Percentiles rank a stretch among this genome's conserved stretches.
These are phyloP conservation scores for Candida parachauliodes DNA, from an alignment of 805 yeast genomes.

Conservation along the genomic window DNA sequence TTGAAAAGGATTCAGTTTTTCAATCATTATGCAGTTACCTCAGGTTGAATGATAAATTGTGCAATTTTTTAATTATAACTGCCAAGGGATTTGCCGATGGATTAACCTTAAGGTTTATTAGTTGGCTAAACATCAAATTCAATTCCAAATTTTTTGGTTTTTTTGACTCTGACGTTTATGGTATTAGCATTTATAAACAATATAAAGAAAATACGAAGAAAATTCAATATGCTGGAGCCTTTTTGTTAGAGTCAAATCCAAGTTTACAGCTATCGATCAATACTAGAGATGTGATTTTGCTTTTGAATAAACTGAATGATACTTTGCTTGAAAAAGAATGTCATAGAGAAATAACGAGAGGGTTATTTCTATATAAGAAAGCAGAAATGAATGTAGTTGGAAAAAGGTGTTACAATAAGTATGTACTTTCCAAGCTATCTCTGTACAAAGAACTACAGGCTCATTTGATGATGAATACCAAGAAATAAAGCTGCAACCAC, in stretches of 20 bases:
- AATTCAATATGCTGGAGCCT: constrained; percentile 38
- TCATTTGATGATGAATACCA: not conserved
- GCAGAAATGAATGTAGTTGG: constrained; percentile 51
- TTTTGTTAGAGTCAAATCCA: constrained; percentile 32
- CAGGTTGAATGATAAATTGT: constrained; percentile 5
- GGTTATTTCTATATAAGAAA: constrained; percentile 47
- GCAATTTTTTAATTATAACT: constrained; percentile 38
- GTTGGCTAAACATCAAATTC: constrained; percentile 3
- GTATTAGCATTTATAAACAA: constrained; percentile 48
- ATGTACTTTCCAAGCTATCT: constrained; percentile 1
- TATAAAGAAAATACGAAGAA: constrained; percentile 20
- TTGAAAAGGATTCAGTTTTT: constrained; percentile 43
- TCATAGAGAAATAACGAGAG: constrained; percentile 52
- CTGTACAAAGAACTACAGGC: not conserved
- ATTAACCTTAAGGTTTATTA: constrained; percentile 34
- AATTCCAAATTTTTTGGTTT: constrained; percentile 31
- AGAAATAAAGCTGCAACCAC: not conserved
- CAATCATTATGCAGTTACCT: constrained; percentile 26
- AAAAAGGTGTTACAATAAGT: not conserved
- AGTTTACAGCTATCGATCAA: constrained; percentile 23
- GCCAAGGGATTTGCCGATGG: constrained; percentile 70
- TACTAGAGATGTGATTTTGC: constrained; percentile 17
- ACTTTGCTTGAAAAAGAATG: constrained; percentile 1
- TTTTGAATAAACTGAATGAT: constrained; percentile 14
- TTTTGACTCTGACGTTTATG: constrained; percentile 67